phyloP scores from a whole-genome alignment of 2,329 filamentous ascomycete genomes.

The Pseudogymnoascus sp. region DNA sequence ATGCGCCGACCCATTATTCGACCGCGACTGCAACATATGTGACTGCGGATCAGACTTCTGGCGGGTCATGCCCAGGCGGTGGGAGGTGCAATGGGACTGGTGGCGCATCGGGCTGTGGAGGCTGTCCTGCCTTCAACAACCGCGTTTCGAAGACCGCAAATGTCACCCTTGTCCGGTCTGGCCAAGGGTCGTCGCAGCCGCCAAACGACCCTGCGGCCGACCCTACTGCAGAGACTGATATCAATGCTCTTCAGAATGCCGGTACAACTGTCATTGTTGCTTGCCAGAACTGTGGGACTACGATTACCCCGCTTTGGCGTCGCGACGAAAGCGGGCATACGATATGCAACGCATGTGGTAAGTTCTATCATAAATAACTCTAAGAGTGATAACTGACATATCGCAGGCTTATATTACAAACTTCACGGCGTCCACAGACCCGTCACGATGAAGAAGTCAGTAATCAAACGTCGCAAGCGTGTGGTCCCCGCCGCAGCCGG shows the following conservation, averaged over 20 bases:
- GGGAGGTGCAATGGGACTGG: conserved; percentile 95
- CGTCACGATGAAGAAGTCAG: conserved; percentile 97
- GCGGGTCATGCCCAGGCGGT: conserved; percentile 90
- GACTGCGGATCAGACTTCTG: conserved; percentile 62
- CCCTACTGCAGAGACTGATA: conserved; percentile 39
- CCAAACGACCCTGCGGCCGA: conserved; percentile 22
- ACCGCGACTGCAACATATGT: conserved; percentile 60
- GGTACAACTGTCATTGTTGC: conserved; percentile 64
- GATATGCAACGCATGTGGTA: conserved; percentile 97
- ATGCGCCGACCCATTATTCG: conserved; percentile 30
- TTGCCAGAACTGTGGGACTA: conserved; percentile 95
- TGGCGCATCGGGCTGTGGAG: conserved; percentile 87
- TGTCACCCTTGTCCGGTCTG: conserved; percentile 43
- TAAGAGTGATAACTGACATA: conserved; percentile 13
- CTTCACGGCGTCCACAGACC: conserved; percentile 89
- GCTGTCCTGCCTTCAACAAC: conserved; percentile 97
- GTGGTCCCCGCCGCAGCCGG: conserved; percentile 71
- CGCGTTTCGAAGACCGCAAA: conserved; percentile 81
- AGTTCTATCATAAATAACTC: conserved; percentile 31
- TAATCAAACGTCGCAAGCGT: conserved; percentile 92
- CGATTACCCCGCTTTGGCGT: conserved; percentile 92
- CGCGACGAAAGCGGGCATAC: conserved; percentile 91
- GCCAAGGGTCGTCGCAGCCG: conserved; percentile 18
- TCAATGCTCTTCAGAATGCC: conserved; percentile 38
- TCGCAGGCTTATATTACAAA: conserved; percentile 83